Conservation (phyloP, 805 yeast genomes). For the Yarrowia phangngaensis region DNA sequence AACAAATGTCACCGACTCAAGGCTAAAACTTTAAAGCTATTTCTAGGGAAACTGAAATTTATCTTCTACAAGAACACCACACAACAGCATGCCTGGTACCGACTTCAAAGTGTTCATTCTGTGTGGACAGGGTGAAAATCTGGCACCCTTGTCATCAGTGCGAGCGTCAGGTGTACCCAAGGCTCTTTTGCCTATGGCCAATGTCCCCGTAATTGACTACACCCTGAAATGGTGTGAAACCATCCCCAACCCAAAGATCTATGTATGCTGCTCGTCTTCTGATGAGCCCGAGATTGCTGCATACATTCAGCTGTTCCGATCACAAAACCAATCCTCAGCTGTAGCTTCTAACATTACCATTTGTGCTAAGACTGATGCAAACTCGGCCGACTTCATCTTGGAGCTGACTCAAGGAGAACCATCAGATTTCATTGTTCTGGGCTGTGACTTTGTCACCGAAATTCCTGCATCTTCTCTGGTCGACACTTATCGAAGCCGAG, state of each 20-base stretch:
- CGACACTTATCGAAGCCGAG: slow-evolving; percentile 74
- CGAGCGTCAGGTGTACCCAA: slow-evolving; percentile 68
- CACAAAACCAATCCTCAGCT: not conserved
- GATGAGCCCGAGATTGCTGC: slow-evolving; percentile 4
- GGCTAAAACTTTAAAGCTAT: no score
- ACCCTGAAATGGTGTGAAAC: slow-evolving; percentile 90
- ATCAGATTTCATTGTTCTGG: slow-evolving; percentile 71
- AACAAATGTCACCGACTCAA: no score
- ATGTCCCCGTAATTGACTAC: slow-evolving; percentile 80
- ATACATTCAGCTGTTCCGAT: slow-evolving; percentile 2
- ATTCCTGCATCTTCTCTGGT: slow-evolving; percentile 84
- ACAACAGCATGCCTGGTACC: slow-evolving; percentile 47
- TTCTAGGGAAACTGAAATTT: no score
- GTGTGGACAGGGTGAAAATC: slow-evolving; percentile 76
- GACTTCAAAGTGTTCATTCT: slow-evolving; percentile 88
- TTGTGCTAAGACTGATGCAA: slow-evolving; percentile 21
- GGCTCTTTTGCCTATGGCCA: slow-evolving; percentile 85
- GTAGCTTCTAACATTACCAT: slow-evolving; percentile 5
- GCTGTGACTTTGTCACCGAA: slow-evolving; percentile 92
- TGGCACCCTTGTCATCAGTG: slow-evolving; percentile 62
- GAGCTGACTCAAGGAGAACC: slow-evolving; percentile 23
- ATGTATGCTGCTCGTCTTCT: slow-evolving; percentile 13
- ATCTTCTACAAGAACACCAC: no score
- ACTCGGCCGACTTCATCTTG: slow-evolving; percentile 32
- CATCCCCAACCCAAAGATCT: slow-evolving; percentile 43